Conservation (phyloP, 768 basidiomycete species). For the Tephrocybe sp. region DNA sequence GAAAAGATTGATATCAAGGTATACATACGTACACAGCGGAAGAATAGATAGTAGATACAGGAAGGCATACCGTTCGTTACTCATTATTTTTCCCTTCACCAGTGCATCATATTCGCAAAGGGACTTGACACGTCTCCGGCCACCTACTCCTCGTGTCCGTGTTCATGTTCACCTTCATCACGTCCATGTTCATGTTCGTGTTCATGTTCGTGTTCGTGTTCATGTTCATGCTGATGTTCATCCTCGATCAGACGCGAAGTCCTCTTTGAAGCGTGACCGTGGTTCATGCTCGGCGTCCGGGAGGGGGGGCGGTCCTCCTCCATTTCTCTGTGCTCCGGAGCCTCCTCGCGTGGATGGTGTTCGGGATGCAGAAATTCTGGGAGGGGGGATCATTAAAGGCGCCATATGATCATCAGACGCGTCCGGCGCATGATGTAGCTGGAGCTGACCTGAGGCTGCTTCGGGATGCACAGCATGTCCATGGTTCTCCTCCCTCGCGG, state of each 20-base stretch:
- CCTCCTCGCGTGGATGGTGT: background rate
- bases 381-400: slow-evolving; percentile 28
- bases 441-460: slow-evolving; percentile 19
- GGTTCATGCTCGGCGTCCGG: slow-evolving; percentile 16
- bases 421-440: too few species aligned
- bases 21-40: too few species aligned
- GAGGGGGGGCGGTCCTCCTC: slow-evolving; percentile 1
- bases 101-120: too few species aligned
- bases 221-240: slow-evolving; percentile 1
- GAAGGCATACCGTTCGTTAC: too few species aligned
- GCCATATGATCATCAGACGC: slow-evolving; percentile 24
- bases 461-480: slow-evolving; percentile 6
- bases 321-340: background rate
- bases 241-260: slow-evolving; percentile 22
- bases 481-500: slow-evolving; percentile 13
- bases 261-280: slow-evolving; percentile 24
- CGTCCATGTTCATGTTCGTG: background rate
- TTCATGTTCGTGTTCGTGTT: slow-evolving; percentile 15
- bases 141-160: too few species aligned
- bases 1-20: too few species aligned
- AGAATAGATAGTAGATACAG: too few species aligned
- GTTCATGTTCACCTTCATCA: too few species aligned
- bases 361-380: slow-evolving; percentile 14
- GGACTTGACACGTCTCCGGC: too few species aligned
- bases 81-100: too few species aligned